phyloP scores from a whole-genome alignment of 768 basidiomycete species.

The Leccinum subtestaceum region DNA sequence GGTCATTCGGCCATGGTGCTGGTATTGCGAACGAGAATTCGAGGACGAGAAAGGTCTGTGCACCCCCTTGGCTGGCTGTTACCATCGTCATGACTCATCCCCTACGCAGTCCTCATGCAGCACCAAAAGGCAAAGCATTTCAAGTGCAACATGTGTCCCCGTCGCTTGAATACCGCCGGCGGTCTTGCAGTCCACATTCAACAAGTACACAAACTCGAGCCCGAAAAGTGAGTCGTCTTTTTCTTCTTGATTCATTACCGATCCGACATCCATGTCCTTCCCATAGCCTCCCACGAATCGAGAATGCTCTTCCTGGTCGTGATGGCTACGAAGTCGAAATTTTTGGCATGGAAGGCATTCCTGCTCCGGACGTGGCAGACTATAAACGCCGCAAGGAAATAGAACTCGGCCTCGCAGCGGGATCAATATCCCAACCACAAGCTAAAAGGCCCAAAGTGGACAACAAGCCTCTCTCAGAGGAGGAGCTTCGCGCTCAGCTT shows the following conservation, averaged over 20 bases:
- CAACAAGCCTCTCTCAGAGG: constrained; percentile 74
- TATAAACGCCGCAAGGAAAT: constrained; percentile 96
- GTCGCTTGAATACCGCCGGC: constrained; percentile 94
- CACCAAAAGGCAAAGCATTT: constrained; percentile 99
- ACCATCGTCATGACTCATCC: neutral
- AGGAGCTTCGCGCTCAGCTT: constrained; percentile 81
- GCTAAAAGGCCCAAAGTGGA: constrained; percentile 80
- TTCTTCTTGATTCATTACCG: neutral
- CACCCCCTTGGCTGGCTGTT: neutral
- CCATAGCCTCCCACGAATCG: constrained; percentile 76
- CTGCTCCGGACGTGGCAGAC: constrained; percentile 89
- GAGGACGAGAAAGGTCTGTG: constrained; percentile 94
- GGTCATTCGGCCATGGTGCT: constrained; percentile 93
- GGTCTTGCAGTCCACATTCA: constrained; percentile 97
- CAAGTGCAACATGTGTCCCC: constrained; percentile 94
- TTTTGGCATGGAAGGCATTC: constrained; percentile 99
- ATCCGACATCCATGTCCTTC: constrained; percentile 12
- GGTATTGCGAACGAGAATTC: constrained; percentile 99
- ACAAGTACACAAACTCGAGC: constrained; percentile 98
- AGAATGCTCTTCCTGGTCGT: constrained; percentile 93
- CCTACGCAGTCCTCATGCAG: constrained; percentile 82
- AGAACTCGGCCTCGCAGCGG: constrained; percentile 82
- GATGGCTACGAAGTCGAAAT: constrained; percentile 99
- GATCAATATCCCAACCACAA: constrained; percentile 77
- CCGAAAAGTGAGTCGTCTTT: constrained; percentile 53